A percentile compares a stretch with the other conserved stretches of the same genome.
phyloP scores from a whole-genome alignment of 345 rosid species.

The Hypericum perforatum region DNA sequence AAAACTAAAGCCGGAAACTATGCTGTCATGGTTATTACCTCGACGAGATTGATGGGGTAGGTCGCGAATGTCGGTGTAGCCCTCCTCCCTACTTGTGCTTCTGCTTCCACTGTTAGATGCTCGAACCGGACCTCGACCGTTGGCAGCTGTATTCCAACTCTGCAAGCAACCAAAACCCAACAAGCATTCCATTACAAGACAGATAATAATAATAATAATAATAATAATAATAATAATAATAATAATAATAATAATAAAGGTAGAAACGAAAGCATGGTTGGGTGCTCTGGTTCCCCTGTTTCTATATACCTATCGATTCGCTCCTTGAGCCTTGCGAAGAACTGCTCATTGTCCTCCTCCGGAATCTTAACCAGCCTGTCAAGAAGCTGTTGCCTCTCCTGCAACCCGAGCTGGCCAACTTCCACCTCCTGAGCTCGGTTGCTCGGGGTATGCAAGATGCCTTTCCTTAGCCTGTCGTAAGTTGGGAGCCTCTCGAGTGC shows the following conservation, averaged over 20 bases:
- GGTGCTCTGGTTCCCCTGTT: neutral
- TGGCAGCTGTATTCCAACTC: neutral
- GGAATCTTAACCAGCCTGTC: conserved; percentile 1
- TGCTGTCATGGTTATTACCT: neutral
- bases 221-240: neutral
- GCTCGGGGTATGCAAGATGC: neutral
- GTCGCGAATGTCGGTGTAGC: neutral
- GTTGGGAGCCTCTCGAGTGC: neutral
- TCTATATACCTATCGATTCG: neutral
- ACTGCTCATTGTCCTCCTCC: neutral
- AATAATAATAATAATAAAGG: too few species aligned
- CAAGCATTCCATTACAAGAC: neutral
- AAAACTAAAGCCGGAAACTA: neutral
- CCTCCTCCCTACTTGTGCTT: neutral
- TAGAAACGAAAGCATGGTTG: too few species aligned
- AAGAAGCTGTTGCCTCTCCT: neutral
- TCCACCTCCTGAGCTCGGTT: neutral
- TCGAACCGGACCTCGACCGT: neutral
- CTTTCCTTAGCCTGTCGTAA: neutral
- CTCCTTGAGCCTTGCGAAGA: neutral
- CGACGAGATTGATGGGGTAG: neutral
- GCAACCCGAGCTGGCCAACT: neutral
- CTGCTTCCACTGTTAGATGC: neutral
- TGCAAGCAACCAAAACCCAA: neutral
- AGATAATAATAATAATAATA: neutral